A percentile compares a stretch with the other conserved stretches of the same genome.
These are phyloP conservation scores for Puccinia novopanici DNA, from an alignment of 1,284 basidiomycete species.

Conservation along the genomic window DNA sequence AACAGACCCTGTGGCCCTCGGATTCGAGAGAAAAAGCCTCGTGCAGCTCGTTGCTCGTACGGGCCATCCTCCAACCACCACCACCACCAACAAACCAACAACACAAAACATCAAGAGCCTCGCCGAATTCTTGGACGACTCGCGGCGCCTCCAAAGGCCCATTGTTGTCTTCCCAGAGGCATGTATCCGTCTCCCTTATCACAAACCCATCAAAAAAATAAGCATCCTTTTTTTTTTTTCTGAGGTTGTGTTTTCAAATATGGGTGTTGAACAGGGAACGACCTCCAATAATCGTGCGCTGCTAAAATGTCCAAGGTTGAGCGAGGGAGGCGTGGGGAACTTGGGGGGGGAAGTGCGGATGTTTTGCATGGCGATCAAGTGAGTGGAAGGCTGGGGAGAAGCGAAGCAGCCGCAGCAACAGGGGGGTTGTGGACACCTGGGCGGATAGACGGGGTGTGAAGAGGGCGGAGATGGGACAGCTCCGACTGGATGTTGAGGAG, in stretches of 20 bases:
- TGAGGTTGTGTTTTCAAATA: too few relatives aligned
- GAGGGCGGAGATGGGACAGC: too few relatives aligned
- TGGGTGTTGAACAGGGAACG: conserved; percentile 44
- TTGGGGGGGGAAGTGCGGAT: conserved; percentile 11
- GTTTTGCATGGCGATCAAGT: conserved; percentile 48
- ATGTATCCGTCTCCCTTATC: neutral
- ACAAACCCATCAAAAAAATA: too few relatives aligned
- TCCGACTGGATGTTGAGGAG: too few relatives aligned
- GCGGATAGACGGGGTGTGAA: too few relatives aligned
- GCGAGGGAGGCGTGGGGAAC: conserved; percentile 3
- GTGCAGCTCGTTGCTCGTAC: conserved; percentile 5
- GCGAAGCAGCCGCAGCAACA: too few relatives aligned
- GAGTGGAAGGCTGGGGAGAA: too few relatives aligned
- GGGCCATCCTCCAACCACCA: conserved; percentile 23
- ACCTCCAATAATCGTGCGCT: conserved; percentile 48
- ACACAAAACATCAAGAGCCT: neutral
- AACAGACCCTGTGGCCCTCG: neutral
- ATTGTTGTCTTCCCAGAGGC: conserved; percentile 43
- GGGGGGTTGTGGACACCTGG: too few relatives aligned
- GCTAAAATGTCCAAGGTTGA: conserved; percentile 28
- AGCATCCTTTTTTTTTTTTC: neutral
- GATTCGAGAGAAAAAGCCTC: conserved; percentile 15
- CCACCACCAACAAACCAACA: neutral
- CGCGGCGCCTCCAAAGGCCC: neutral
- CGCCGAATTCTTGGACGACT: neutral